Evolutionary conservation across 31 red algal species (phyloP), one percentile per base, ranked within the genome.

Genomic region (Asparagopsis taxiformis): DNA sequence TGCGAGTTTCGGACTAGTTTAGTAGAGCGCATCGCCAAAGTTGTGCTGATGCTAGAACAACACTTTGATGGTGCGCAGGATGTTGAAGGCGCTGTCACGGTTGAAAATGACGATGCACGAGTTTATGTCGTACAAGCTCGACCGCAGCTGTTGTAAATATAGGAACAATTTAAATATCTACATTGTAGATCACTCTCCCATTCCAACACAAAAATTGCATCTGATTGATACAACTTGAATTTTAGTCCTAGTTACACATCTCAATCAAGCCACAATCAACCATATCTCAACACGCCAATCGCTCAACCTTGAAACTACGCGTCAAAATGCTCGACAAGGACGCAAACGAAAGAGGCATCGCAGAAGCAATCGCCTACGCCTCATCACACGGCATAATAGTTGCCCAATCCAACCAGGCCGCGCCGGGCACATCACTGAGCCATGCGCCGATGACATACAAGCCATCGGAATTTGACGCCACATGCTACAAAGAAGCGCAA

Each of bases 51-150:
- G 20, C 52, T 93, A 2, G 90, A 93, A 31, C 15, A 17, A 13
- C 31, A 39, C 19, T 49, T 82, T 33, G 74, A 60, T 2, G 70
- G 69, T 17, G 62, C 90, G 24, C 90, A 93, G 54, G 90, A 87
- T 60, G 51, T 87, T 16, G 82, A 93, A 62, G 90, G 90, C 2
- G 80, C 61, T 0, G 30, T 93, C 3, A 29, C 29, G 13, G 57
- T 31, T 39, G 1, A 13, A 6, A 60, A 29, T 38, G 87, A 55
- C 35, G 67, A 43, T 6, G 26, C 34, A 16, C 24, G 43, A 29
- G 25, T 93, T 30, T 80, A 75, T 19, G 43, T 93, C 17, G 82
- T 93, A 21, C 90, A 93, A 51, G 56, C 90, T 13, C 74, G 90
- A 8, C 57, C 81, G 32, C 75, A 82, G 55, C 67, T 91, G 32